Percentiles rank a stretch among this genome's conserved stretches.
Evolutionary conservation across 2,329 filamentous ascomycete species (phyloP).

Genomic region (Epicoccum sorghinum): DNA sequence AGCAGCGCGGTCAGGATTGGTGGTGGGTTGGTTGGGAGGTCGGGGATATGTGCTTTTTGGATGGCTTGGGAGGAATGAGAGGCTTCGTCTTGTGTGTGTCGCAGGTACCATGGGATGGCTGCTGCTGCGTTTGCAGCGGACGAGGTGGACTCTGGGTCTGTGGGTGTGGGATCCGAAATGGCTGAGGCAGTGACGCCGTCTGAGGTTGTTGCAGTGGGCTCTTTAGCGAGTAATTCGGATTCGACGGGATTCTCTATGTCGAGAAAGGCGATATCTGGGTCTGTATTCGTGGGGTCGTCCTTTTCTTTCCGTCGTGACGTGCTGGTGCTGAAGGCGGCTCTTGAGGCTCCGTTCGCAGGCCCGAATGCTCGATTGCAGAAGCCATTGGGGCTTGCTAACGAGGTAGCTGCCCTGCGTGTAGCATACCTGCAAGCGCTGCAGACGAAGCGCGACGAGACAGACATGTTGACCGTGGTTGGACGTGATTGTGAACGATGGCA

Average conservation of each 20-base stretch:
- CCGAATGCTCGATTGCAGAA: conserved; percentile 13
- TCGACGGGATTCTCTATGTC: conserved; percentile 5
- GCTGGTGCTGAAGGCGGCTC: conserved; percentile 31
- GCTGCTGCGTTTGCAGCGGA: conserved; percentile 13
- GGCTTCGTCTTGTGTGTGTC: too few species aligned
- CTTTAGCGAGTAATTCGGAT: not conserved
- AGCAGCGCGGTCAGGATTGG: conserved; percentile 74
- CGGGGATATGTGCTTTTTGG: conserved; percentile 63
- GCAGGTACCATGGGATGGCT: conserved; percentile 79
- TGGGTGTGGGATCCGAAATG: not conserved
- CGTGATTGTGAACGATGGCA: conserved; percentile 4
- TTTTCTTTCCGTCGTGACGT: conserved; percentile 18
- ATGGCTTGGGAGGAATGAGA: conserved; percentile 27
- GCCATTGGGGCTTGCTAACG: conserved; percentile 9
- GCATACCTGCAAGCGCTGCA: conserved; percentile 32
- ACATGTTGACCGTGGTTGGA: conserved; percentile 29
- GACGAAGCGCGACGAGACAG: conserved; percentile 26
- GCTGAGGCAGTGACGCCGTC: not conserved
- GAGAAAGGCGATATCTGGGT: conserved; percentile 25
- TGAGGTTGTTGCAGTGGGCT: not conserved
- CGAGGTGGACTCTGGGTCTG: conserved; percentile 6
- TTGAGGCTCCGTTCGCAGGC: conserved; percentile 7
- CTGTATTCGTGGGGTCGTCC: conserved; percentile 11
- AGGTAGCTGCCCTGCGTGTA: conserved; percentile 9
- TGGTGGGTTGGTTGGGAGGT: conserved; percentile 72